Base-by-base conservation (phyloP, 257 asterid genomes). In the Eustoma russellianum region DNA sequence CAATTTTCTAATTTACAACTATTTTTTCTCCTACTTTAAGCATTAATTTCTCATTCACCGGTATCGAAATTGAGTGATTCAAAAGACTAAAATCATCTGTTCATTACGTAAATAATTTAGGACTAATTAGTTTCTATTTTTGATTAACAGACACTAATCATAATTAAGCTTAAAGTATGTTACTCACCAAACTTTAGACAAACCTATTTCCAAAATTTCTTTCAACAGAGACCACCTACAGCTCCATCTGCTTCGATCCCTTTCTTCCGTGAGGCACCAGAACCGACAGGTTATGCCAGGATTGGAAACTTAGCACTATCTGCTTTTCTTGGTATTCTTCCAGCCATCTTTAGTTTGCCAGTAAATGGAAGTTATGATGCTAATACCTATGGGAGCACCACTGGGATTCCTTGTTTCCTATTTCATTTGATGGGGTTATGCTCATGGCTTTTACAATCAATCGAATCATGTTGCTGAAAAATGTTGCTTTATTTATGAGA, bases 391-490 rank as follows among this genome's bases (percentile, higher is more conserved):
- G 96, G 95, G 12, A 64, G 88, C 0, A 88, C 94, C 13, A 76
- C 90, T 1, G 95, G 91, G 12, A 79, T 69, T 9, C 88, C 95
- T 50, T 80, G 79, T 78, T 82, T 70, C 75, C 93, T 10, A 71
- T 85, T 54, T 82, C 95, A 17, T 79, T 79, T 53, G 93, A 70
- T 9, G 97, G 93, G 93, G 89, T 40, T 82, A 81, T 66, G 70
- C 71, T 62, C 90, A 82, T 56, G 93, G 88, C 33, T 84, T 82
- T 75, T 63, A 28, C 33, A 24, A 76, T 46, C 76, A 70, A 57
- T 64, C 82, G 14, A 58, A 55, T 65, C 80, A 66, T 5, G 61
- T 69, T 24, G 93, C 80, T 14, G 81, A 90, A 74, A 78, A 74
- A 52, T 76, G 75, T 35, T 33, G 76, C 60, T 64, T 70, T 52